Evolutionary conservation across 1,284 basidiomycete genomes (phyloP), one percentile per base, ranked within the genome.

Genomic region (Lignosus rhinocerotis): DNA sequence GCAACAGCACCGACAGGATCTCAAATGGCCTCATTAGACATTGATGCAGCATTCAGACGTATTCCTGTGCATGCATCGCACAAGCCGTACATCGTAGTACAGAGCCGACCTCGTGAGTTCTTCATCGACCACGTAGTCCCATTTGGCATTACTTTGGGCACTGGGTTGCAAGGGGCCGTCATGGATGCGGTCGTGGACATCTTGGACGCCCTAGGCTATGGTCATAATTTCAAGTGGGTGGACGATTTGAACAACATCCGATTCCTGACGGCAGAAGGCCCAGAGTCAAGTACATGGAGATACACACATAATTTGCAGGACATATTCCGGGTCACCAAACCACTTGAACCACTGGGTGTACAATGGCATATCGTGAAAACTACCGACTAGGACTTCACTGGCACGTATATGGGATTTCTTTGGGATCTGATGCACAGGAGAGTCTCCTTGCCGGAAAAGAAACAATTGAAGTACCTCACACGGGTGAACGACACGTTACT

Each of bases 11-110:
- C 73, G 3, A 53, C 60, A 0, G 73, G 75, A 0, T 55, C 71
- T 0, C 70, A 73, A 46, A 75, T 71, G 0, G 70, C 68, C 14
- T 71, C 71, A 0, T 32, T 73, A 0, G 73, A 77, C 46, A 68
- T 76, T 19, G 71, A 67, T 1, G 69, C 68, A 19, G 72, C 72
- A 11, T 74, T 73, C 51, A 63, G 71, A 0, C 72, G 69, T 0
- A 64, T 68, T 10, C 73, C 71, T 0, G 62, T 74, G 12, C 42
- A 38, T 6, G 71, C 71, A 0, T 38, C 47, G 5, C 71, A 76
- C 59, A 75, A 75, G 51, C 36, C 59, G 1, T 55, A 47, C 7
- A 31, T 63, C 0, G 67, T 68, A 8, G 10, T 65, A 1, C 71
- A 70, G 41, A 72, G 57, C 38, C 36, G 66, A 54, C 70, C 60